Conservation (phyloP, 2,329 filamentous ascomycete genomes). For the Cladosporium cucumerinum region DNA sequence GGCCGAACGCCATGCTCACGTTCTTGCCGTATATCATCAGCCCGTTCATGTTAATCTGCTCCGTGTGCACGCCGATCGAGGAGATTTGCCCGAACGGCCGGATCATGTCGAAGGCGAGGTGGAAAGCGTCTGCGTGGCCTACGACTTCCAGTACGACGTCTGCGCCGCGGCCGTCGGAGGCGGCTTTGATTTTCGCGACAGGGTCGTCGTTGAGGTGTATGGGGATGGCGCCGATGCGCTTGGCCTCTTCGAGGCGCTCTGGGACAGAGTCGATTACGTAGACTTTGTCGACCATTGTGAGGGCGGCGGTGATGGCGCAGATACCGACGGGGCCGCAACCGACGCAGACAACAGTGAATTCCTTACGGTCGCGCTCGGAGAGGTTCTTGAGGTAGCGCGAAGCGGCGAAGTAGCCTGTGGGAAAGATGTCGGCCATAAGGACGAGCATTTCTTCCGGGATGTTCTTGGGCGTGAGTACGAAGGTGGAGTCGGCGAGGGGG, state of each 20-base stretch:
- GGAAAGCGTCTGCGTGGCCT: slow-evolving; percentile 46
- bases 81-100: slow-evolving; percentile 49
- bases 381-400: slow-evolving; percentile 70
- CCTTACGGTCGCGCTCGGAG: slow-evolving; percentile 54
- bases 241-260: slow-evolving; percentile 69
- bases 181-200: slow-evolving; percentile 66
- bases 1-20: slow-evolving; percentile 48
- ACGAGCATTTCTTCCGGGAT: slow-evolving; percentile 73
- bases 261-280: slow-evolving; percentile 56
- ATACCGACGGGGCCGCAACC: slow-evolving; percentile 79
- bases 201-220: slow-evolving; percentile 62
- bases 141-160: slow-evolving; percentile 69
- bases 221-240: slow-evolving; percentile 72
- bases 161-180: slow-evolving; percentile 76
- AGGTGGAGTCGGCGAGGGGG: slow-evolving; percentile 75
- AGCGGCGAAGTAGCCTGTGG: slow-evolving; percentile 76
- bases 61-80: slow-evolving; percentile 47
- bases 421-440: slow-evolving; percentile 92
- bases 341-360: slow-evolving; percentile 72
- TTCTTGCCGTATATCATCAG: slow-evolving; percentile 52
- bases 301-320: slow-evolving; percentile 56
- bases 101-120: slow-evolving; percentile 48
- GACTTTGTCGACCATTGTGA: slow-evolving; percentile 34
- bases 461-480: slow-evolving; percentile 67
- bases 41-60: slow-evolving; percentile 46